Percentiles rank a stretch among this genome's conserved stretches.
These are phyloP conservation scores for Xylaria longipes DNA, from an alignment of 495 filamentous ascomycete species.

Conservation along the genomic window DNA sequence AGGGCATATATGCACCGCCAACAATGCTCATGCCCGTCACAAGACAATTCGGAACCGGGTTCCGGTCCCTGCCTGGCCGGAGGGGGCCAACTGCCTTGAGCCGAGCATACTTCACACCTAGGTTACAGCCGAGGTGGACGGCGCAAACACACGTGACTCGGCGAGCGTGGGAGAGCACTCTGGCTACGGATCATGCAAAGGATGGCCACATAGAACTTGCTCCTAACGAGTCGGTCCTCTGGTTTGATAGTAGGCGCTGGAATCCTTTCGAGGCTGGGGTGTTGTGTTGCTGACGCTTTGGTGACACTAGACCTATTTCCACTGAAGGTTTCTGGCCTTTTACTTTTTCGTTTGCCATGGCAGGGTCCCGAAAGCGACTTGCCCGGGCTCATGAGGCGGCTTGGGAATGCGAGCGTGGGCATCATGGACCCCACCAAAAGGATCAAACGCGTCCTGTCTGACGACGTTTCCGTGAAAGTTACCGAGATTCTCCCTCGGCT, in stretches of 20 bases:
- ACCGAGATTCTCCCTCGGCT: slow-evolving; percentile 80
- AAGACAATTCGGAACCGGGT: slow-evolving; percentile 42
- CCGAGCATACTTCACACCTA: slow-evolving; percentile 29
- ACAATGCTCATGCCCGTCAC: slow-evolving; percentile 37
- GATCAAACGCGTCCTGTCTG: slow-evolving; percentile 66
- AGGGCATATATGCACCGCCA: slow-evolving; percentile 24
- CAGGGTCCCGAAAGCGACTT: slow-evolving; percentile 58
- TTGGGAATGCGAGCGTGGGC: slow-evolving; percentile 64
- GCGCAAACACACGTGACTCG: slow-evolving; percentile 1
- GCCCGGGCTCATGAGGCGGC: slow-evolving; percentile 65
- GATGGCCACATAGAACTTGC: slow-evolving; percentile 77
- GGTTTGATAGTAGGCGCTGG: slow-evolving; percentile 77
- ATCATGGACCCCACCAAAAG: slow-evolving; percentile 69
- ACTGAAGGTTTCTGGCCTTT: slow-evolving; percentile 70
- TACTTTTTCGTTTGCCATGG: slow-evolving; percentile 68
- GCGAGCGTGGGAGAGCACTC: slow-evolving; percentile 48
- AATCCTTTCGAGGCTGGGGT: not conserved
- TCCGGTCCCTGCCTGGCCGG: slow-evolving; percentile 39
- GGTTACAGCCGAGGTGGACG: slow-evolving; percentile 31
- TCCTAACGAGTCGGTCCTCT: slow-evolving; percentile 80
- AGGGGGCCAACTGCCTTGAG: slow-evolving; percentile 29
- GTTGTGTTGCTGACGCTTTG: slow-evolving; percentile 24
- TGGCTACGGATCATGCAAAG: slow-evolving; percentile 57
- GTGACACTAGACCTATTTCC: slow-evolving; percentile 76
- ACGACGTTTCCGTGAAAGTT: slow-evolving; percentile 66